These are phyloP conservation scores for Aspergillus avenaceus DNA, from an alignment of 495 filamentous ascomycete genomes.

Conservation along the genomic window DNA sequence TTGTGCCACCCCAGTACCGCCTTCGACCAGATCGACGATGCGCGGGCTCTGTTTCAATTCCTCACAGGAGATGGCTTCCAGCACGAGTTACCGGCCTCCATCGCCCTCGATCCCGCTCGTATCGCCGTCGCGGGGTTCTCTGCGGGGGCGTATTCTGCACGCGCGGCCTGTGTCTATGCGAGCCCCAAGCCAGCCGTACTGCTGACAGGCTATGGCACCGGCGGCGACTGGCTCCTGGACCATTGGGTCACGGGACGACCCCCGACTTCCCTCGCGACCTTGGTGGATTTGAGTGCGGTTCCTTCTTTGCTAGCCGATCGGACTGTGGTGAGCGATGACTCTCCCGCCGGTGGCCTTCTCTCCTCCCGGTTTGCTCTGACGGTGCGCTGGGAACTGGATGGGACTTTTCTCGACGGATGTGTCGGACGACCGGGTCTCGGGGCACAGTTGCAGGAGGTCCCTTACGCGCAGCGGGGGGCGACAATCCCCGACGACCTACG, in stretches of 20 bases:
- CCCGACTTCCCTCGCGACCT: slow-evolving; percentile 14
- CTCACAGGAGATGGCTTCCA: slow-evolving; percentile 12
- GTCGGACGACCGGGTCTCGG: slow-evolving; percentile 12
- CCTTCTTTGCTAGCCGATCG: slow-evolving; percentile 8
- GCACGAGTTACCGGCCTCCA: slow-evolving; percentile 7
- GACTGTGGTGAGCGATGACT: slow-evolving; percentile 17
- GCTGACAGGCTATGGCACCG: slow-evolving; percentile 26
- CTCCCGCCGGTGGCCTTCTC: not conserved
- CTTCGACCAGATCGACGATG: slow-evolving; percentile 25
- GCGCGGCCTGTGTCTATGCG: slow-evolving; percentile 33
- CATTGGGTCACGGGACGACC: slow-evolving; percentile 19
- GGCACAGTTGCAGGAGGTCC: slow-evolving; percentile 7
- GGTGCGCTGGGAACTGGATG: slow-evolving; percentile 13
- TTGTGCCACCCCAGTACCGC: slow-evolving; percentile 23
- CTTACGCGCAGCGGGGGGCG: slow-evolving; percentile 8
- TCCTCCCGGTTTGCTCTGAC: slow-evolving; percentile 13
- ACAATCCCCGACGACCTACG: slow-evolving; percentile 16
- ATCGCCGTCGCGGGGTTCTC: slow-evolving; percentile 36
- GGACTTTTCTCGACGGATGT: slow-evolving; percentile 18
- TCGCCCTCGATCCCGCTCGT: slow-evolving; percentile 17
- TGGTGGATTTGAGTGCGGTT: slow-evolving; percentile 9
- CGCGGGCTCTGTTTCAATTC: slow-evolving; percentile 20
- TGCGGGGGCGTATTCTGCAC: slow-evolving; percentile 31
- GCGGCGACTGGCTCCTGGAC: slow-evolving; percentile 26
- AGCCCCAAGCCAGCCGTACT: slow-evolving; percentile 27